Evolutionary conservation across 106 monocot genomes (phyloP).

Genomic region (Gastrodia elata): DNA sequence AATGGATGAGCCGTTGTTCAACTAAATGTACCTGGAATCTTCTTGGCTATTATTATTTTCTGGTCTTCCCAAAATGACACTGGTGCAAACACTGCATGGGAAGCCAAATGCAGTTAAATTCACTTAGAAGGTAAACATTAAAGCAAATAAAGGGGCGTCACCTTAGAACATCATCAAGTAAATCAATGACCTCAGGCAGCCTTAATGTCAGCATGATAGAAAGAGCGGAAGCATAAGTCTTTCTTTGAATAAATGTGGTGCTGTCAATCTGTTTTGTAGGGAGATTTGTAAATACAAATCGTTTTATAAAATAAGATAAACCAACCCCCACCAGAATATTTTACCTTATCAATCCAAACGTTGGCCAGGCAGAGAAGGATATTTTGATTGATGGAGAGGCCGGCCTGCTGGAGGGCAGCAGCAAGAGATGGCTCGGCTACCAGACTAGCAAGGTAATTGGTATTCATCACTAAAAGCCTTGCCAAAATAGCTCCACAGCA

Average conservation of each 20-base stretch:
- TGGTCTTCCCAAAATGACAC: slow-evolving; percentile 63
- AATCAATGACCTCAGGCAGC: slow-evolving; percentile 82
- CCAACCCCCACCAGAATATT: too few species aligned
- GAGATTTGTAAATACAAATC: too few species aligned
- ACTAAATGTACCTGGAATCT: slow-evolving; percentile 56
- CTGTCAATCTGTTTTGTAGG: slow-evolving; percentile 54
- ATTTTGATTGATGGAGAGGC: slow-evolving; percentile 60
- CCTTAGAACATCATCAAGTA: slow-evolving; percentile 93
- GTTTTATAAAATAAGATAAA: too few species aligned
- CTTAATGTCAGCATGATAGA: slow-evolving; percentile 78
- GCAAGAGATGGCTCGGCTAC: slow-evolving; percentile 60
- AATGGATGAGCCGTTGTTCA: background rate
- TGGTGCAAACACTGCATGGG: slow-evolving; percentile 70
- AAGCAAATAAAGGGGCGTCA: slow-evolving; percentile 16
- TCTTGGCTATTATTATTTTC: slow-evolving; percentile 45
- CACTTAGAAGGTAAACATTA: background rate
- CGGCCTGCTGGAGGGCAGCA: slow-evolving; percentile 55
- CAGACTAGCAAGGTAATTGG: slow-evolving; percentile 72
- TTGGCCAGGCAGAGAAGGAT: slow-evolving; percentile 81
- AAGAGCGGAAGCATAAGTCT: slow-evolving; percentile 78
- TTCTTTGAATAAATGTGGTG: slow-evolving; percentile 52
- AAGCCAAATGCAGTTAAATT: background rate
- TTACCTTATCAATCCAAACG: slow-evolving; percentile 92
- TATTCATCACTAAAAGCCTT: slow-evolving; percentile 83
- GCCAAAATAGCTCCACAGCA: slow-evolving; percentile 78